Conservation (phyloP, 73 alveolate genomes). For the Tetrahymena malaccensis region DNA sequence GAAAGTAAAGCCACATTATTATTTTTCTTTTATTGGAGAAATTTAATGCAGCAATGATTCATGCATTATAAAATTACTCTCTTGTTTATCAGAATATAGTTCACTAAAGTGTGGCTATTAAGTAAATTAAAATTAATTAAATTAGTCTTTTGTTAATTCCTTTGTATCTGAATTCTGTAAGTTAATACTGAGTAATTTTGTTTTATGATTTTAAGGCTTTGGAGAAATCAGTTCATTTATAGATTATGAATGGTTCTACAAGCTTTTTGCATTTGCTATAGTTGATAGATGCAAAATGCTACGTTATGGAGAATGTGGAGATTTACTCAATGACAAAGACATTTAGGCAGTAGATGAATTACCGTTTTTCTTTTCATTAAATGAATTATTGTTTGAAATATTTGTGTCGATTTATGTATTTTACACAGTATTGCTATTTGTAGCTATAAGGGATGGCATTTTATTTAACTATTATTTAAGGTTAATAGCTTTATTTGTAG, state of each 20-base stretch:
- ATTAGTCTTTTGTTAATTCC: background rate
- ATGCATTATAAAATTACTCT: background rate
- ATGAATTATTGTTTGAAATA: background rate
- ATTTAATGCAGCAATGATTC: background rate
- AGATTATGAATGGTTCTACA: background rate
- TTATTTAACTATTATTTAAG: background rate
- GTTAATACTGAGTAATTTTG: background rate
- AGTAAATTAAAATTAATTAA: background rate
- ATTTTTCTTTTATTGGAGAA: background rate
- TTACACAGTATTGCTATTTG: background rate
- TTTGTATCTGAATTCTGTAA: background rate
- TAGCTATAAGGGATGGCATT: background rate
- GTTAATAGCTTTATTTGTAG: background rate
- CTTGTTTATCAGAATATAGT: background rate
- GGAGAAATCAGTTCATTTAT: background rate
- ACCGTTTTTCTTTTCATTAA: background rate
- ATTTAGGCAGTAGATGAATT: background rate
- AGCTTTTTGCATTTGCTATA: background rate
- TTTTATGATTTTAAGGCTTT: background rate
- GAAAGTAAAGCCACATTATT: background rate
- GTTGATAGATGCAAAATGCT: background rate
- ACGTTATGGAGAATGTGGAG: background rate
- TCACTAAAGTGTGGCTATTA: background rate
- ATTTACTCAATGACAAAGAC: background rate
- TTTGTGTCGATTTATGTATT: background rate